Base-by-base conservation (phyloP, 257 asterid genomes). In the Lycium barbarum region DNA sequence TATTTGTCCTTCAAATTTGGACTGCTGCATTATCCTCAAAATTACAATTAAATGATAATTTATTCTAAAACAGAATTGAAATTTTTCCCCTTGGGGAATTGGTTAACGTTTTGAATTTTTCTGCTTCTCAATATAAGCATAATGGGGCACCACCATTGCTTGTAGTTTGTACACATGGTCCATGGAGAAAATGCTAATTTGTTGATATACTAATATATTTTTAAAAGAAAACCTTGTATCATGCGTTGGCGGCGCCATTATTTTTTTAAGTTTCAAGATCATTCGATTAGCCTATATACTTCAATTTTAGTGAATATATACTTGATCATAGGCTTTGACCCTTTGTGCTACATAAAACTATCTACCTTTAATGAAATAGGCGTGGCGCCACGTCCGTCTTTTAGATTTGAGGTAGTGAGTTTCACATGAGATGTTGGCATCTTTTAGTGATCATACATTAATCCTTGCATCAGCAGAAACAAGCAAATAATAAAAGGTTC, bases 211-310 rank as follows among this genome's bases (percentile, higher is more conserved):
- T 49, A 59, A 84, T 62, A 35, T 49, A 62, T 11, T 10, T 63
- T 33, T 20, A 59, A 22, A 47, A 73, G 38, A 73, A 70, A 73
- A 84, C 63, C 40, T 17, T 80, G 35, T 54, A 84, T 84, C 87
- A 84, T 84, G 86, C 68, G 33, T 35, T 62, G 79, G 84, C 86
- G 86, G 86, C 87, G 81, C 73, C 62, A 84, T 38, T 76, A 76
- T 22, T 15, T 74, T 45, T 72, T 43, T 45, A 22, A 7, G 9
- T 74, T 74, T 1, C 49, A 74, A 4, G 12, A 49, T 51, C 63
- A 51, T 76, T 76, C 11, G 14, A 7, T 53, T 76, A 13, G 22
- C 62, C 45, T 26, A 51, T 76, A 3, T 26, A 51, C n/a, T 47
- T 73, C 47, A 47, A 11, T 20, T 20, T 73, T 73, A 45, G 18